Percentiles rank a stretch among this genome's conserved stretches.
phyloP scores from a whole-genome alignment of 139 green algal genomes.

The Picochlorum costavermella region DNA sequence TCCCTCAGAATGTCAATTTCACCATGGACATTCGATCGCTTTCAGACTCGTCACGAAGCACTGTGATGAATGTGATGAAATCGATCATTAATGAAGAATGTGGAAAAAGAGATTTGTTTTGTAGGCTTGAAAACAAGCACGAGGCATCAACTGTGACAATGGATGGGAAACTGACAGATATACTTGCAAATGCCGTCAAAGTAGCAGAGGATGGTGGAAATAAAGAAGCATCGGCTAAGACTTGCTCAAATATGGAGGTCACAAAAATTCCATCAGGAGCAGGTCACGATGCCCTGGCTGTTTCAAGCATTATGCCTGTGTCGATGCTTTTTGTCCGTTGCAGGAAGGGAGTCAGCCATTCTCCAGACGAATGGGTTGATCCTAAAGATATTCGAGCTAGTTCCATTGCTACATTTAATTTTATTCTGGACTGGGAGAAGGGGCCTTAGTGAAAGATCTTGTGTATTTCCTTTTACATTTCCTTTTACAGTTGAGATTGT shows the following conservation, averaged over 20 bases:
- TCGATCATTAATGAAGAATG: neutral
- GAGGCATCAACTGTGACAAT: neutral
- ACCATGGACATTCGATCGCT: constrained; percentile 23
- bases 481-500: too few species aligned
- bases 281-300: constrained; percentile 82
- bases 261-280: constrained; percentile 70
- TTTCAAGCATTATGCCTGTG: constrained; percentile 60
- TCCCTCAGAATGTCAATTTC: constrained; percentile 44
- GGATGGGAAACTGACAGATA: neutral
- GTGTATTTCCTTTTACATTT: too few species aligned
- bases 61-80: neutral
- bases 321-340: constrained; percentile 87
- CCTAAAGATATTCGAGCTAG: constrained; percentile 53
- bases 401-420: constrained; percentile 31
- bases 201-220: neutral
- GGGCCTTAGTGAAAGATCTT: neutral
- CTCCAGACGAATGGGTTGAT: constrained; percentile 61
- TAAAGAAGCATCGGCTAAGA: neutral
- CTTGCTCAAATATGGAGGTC: constrained; percentile 15
- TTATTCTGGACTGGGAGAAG: constrained; percentile 11
- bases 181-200: neutral
- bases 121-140: neutral
- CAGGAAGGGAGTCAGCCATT: constrained; percentile 69
- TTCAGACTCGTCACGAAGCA: constrained; percentile 2
- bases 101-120: constrained; percentile 1